Evolutionary conservation across 2,329 filamentous ascomycete species (phyloP).

Genomic region (Talaromyces rugulosus): DNA sequence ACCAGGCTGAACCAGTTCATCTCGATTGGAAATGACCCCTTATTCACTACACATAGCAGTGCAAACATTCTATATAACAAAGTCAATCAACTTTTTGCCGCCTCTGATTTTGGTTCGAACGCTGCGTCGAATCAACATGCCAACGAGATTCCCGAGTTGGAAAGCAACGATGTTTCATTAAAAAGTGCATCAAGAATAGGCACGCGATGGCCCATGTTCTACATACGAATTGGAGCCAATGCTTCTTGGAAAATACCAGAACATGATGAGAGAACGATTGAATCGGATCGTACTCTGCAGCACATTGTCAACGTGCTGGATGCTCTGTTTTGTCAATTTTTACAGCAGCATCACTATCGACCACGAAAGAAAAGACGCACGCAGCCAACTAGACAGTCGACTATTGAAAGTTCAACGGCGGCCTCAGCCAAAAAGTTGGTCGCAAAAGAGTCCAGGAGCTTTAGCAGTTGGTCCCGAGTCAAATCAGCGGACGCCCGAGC

Average conservation of each 20-base stretch:
- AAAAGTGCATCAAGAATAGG: constrained; percentile 59
- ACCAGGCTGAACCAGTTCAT: constrained; percentile 76
- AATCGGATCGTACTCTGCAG: constrained; percentile 46
- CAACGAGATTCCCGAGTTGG: constrained; percentile 20
- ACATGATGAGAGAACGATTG: constrained; percentile 33
- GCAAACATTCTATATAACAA: constrained; percentile 69
- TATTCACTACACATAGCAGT: constrained; percentile 49
- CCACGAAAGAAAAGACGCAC: constrained; percentile 40
- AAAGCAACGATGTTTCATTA: constrained; percentile 43
- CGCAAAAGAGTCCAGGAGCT: constrained; percentile 18
- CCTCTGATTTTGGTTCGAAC: constrained; percentile 67
- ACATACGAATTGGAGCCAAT: constrained; percentile 61
- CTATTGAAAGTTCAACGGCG: constrained; percentile 12
- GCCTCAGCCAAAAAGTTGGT: constrained; percentile 11
- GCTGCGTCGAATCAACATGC: constrained; percentile 35
- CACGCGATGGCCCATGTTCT: constrained; percentile 87
- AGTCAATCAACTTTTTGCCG: constrained; percentile 70
- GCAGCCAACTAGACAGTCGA: constrained; percentile 23
- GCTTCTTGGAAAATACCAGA: constrained; percentile 36
- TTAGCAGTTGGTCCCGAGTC: constrained; percentile 38
- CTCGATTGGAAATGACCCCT: constrained; percentile 67
- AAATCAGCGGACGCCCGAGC: constrained; percentile 30
- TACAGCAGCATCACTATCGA: constrained; percentile 67
- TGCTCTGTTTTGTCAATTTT: constrained; percentile 67
- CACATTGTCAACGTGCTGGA: constrained; percentile 61